Evolutionary conservation across 2,329 filamentous ascomycete species (phyloP).

Genomic region (Zasmidium cellare): DNA sequence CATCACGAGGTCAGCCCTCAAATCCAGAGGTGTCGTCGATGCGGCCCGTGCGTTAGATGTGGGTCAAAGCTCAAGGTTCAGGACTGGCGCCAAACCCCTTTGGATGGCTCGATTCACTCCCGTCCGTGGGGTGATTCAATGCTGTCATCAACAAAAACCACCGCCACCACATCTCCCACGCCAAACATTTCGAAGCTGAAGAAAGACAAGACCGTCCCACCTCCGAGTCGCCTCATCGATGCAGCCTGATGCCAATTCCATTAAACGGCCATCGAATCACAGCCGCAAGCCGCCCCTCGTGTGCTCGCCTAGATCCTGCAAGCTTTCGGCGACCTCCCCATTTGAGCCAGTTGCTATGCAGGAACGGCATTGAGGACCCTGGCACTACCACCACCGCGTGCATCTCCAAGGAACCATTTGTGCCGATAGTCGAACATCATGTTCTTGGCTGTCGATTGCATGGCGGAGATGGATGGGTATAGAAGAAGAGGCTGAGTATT

Average conservation of each 20-base stretch:
- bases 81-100: too few species aligned
- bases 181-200: too few species aligned
- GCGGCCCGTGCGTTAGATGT: too few species aligned
- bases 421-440: background rate
- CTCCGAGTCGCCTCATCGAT: background rate
- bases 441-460: background rate
- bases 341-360: background rate
- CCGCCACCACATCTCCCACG: too few species aligned
- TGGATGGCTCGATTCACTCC: too few species aligned
- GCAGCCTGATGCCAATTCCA: conserved; percentile 1
- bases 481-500: conserved; percentile 3
- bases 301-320: background rate
- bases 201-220: background rate
- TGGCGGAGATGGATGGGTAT: background rate
- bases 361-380: background rate
- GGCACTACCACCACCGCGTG: background rate
- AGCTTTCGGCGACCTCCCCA: background rate
- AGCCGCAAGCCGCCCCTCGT: background rate
- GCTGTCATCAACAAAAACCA: too few species aligned
- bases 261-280: background rate
- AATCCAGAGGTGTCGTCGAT: too few species aligned
- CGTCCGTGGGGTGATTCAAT: too few species aligned
- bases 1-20: too few species aligned
- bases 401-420: background rate
- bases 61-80: too few species aligned